phyloP scores from a whole-genome alignment of 345 rosid species.

The Euphorbia peplus region DNA sequence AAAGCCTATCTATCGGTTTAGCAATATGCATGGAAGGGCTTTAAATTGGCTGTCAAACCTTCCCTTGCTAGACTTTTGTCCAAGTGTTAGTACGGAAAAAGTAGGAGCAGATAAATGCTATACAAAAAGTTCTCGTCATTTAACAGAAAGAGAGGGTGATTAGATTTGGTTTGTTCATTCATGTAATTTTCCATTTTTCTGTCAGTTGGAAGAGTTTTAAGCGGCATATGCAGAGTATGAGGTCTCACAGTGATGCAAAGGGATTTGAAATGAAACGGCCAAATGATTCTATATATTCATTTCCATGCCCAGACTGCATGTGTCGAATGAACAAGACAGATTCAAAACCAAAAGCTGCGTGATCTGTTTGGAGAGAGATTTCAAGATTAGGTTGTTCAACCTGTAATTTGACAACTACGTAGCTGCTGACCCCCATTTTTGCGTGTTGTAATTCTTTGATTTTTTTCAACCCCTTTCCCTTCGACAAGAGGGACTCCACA shows the following conservation, averaged over 20 bases:
- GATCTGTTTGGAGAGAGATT: conserved; percentile 19
- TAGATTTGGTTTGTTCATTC: not conserved
- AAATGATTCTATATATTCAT: conserved; percentile 76
- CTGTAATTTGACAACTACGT: conserved; percentile 25
- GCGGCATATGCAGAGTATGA: conserved; percentile 84
- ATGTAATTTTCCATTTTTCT: not conserved
- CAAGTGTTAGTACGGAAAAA: not conserved
- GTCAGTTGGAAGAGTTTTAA: conserved; percentile 91
- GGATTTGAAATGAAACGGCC: conserved; percentile 91
- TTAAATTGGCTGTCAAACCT: too few relatives aligned
- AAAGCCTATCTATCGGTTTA: too few relatives aligned
- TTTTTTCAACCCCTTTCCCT: conserved; percentile 24
- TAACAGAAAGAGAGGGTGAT: not conserved
- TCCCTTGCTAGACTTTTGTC: not conserved
- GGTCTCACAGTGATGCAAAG: conserved; percentile 88
- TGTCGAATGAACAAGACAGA: conserved; percentile 65
- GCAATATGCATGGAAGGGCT: too few relatives aligned
- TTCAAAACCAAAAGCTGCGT: conserved; percentile 42
- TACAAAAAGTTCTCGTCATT: not conserved
- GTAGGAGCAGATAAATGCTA: not conserved
- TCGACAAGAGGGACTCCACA: conserved; percentile 35
- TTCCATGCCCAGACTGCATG: conserved; percentile 99
- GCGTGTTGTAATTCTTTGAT: conserved; percentile 48
- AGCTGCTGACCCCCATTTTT: conserved; percentile 32
- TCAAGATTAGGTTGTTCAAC: conserved; percentile 21